Evolutionary conservation across 495 filamentous ascomycete species (phyloP), one percentile per base, ranked within the genome.

Genomic region (Penicillium coffeae): DNA sequence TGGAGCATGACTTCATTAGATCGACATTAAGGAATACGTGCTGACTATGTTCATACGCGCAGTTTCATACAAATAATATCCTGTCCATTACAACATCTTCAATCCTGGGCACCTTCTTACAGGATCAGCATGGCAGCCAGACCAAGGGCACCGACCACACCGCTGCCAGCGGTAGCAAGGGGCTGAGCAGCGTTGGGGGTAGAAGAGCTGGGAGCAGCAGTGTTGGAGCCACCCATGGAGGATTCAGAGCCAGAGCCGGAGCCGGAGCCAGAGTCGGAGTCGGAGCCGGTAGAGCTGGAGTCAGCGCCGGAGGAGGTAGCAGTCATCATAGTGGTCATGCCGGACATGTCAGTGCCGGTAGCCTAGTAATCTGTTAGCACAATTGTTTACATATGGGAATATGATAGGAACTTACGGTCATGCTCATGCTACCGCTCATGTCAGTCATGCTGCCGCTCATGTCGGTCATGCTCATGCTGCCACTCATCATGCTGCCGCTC

Each of bases 121-220:
- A 73, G 59, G n/a, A 69, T 56, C 30, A 75, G 48, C 34, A 75
- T 47, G 34, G 70, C 72, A 44, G 68, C 65, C 34, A 73, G 56
- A 39, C 69, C 70, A 27, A 72, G 51, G 37, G 52, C 68, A 42
- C 70, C 70, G 15, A 65, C 46, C 25, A 64, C 65, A 42, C 69
- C 67, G 44, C 58, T 66, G 46, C 66, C 65, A 27, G 66, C 50
- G 19, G 70, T 62, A 21, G 62, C 58, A 58, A 66, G 59, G 48
- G 63, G 60, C 47, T 62, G 55, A 51, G 65, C 71, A 39, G 58
- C 63, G 34, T 44, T 64, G 12, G 56, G 52, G 30, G 58, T 59
- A 42, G 55, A 48, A 5, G 59, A n/a, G n/a, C n/a, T 55, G 36
- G 64, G 42, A 15, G 49, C 25, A 16, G 27, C 47, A 35, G 36